Evolutionary conservation across 306 rosid genomes (phyloP).

Genomic region (Lathyrus tuberosus): DNA sequence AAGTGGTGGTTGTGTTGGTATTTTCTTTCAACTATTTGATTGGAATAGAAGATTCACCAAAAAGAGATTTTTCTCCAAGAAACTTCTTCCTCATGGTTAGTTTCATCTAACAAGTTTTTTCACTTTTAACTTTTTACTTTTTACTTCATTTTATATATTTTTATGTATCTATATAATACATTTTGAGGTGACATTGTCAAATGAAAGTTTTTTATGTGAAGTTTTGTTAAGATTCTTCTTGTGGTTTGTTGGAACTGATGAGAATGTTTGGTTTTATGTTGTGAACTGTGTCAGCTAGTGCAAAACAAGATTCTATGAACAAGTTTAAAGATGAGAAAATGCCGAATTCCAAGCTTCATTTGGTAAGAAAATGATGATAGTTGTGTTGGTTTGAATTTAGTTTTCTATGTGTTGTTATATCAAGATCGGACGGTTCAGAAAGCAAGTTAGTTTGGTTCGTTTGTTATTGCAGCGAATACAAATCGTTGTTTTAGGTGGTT

Average conservation of each 20-base stretch:
- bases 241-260: constrained; percentile 22
- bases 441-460: background rate
- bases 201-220: background rate
- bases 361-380: constrained; percentile 55
- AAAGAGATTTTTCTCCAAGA: constrained; percentile 73
- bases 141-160: constrained; percentile 1
- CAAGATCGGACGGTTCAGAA: background rate
- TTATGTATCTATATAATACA: background rate
- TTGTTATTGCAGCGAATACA: background rate
- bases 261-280: constrained; percentile 17
- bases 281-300: constrained; percentile 45
- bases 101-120: background rate
- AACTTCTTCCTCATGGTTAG: constrained; percentile 69
- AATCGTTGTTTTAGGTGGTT: background rate
- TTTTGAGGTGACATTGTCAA: background rate
- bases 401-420: background rate
- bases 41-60: constrained; percentile 74
- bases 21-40: constrained; percentile 71
- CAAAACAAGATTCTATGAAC: constrained; percentile 53
- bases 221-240: constrained; percentile 1
- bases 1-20: constrained; percentile 70
- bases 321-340: constrained; percentile 65
- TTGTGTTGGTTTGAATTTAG: background rate
- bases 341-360: constrained; percentile 62
- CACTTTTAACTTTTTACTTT: background rate